phyloP scores from a whole-genome alignment of 1,139 yeast genomes.

The Candida glucosophila region DNA sequence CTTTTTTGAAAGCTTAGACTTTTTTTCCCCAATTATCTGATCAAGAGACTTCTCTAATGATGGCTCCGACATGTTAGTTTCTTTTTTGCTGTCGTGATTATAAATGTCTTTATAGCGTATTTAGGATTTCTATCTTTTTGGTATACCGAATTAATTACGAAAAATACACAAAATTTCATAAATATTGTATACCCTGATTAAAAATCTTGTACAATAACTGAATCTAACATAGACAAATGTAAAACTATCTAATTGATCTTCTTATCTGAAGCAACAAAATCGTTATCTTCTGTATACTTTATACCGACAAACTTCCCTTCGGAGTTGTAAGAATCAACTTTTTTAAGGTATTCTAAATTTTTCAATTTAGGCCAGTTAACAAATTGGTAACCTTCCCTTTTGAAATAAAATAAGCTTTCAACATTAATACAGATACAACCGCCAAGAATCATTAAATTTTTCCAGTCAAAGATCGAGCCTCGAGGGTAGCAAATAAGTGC shows the following conservation, averaged over 20 bases:
- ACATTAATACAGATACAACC: slow-evolving; percentile 50
- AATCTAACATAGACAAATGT: no score
- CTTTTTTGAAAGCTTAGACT: slow-evolving; percentile 6
- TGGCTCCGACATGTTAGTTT: slow-evolving; percentile 21
- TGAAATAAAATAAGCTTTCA: slow-evolving; percentile 19
- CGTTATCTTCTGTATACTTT: slow-evolving; percentile 28
- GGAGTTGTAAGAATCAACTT: slow-evolving; percentile 22
- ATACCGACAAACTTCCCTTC: slow-evolving; percentile 29
- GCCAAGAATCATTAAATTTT: slow-evolving; percentile 54
- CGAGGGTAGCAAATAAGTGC: slow-evolving; percentile 74
- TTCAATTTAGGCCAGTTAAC: slow-evolving; percentile 88
- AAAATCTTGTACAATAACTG: no score
- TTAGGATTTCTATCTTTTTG: background rate
- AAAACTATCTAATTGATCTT: slow-evolving; percentile 17
- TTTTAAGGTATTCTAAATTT: slow-evolving; percentile 29
- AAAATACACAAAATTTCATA: slow-evolving; percentile 1
- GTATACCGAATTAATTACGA: no score
- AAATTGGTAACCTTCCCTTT: slow-evolving; percentile 69
- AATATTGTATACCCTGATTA: no score
- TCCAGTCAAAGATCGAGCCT: slow-evolving; percentile 41
- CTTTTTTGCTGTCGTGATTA: no score
- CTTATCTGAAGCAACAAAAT: slow-evolving; percentile 24
- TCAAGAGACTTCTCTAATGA: slow-evolving; percentile 50
- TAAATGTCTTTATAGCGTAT: slow-evolving; percentile 1
- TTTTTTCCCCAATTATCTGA: slow-evolving; percentile 42